Base-by-base conservation (phyloP, 2,329 filamentous ascomycete genomes). In the Alternaria brassicae region DNA sequence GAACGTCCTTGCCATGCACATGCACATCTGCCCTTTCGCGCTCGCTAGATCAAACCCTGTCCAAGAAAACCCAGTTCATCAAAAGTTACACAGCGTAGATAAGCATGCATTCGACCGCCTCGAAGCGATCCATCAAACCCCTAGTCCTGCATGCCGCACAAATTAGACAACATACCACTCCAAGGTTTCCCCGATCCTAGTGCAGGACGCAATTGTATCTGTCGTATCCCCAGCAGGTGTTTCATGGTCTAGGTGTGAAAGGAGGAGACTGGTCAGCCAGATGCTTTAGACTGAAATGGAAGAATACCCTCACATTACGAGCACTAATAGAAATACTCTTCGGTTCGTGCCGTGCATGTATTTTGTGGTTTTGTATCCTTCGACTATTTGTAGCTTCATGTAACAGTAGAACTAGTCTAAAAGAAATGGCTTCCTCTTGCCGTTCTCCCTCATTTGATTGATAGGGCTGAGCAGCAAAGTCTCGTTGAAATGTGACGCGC, bases 141-240 rank as follows among this genome's bases (percentile, higher is more conserved):
- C 4, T 52, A 12, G 28, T 52, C 39, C 23, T 44, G 19, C 54
- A 51, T 32, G 28, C 27, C n/a, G 27, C 37, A 39, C 34, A 17
- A 27, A 37, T 39, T 39, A 27, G 32, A 32, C 10, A 50, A 21
- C 17, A 36, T 37, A 17, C 39, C 49, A 4, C n/a, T 39, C 10
- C 58, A 66, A 48, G 12, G 34, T 48, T 71, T 71, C 36, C 37
- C 59, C 9, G 51, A 57, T 21, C 32, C 49, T 1, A n/a, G 32
- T 2, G 32, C 34, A 1, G 50, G 62, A 23, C 70, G 73, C 36
- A 48, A 74, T 62, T n/a, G n/a, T n/a, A n/a, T n/a, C n/a, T n/a
- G n/a, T n/a, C n/a, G n/a, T n/a, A n/a, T n/a, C n/a, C n/a, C n/a
- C n/a, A n/a, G n/a, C n/a, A n/a, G n/a, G n/a, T n/a, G n/a, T n/a